Evolutionary conservation across 805 yeast species (phyloP).

Genomic region (Starmerella etchellsii): DNA sequence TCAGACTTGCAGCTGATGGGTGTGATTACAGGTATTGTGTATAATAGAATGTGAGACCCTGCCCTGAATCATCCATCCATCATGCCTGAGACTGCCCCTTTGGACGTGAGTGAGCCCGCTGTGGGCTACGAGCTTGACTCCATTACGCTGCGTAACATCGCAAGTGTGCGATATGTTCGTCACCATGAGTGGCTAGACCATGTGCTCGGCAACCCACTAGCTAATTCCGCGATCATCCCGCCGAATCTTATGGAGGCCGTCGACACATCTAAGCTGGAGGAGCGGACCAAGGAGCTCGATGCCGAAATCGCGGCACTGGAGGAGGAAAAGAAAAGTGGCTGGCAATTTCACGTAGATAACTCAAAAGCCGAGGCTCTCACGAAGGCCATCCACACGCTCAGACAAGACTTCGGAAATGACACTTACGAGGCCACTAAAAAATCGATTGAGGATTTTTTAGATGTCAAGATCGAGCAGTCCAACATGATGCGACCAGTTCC

Average conservation of each 20-base stretch:
- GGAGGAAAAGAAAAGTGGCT: slow-evolving; percentile 15
- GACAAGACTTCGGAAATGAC: slow-evolving; percentile 24
- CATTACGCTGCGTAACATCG: slow-evolving; percentile 32
- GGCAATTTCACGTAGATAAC: slow-evolving; percentile 15
- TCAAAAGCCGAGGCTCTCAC: slow-evolving; percentile 18
- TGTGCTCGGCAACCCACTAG: slow-evolving; percentile 29
- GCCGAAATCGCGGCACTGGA: slow-evolving; percentile 23
- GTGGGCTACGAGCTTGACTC: slow-evolving; percentile 32
- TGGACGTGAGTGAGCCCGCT: slow-evolving; percentile 21
- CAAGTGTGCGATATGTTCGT: slow-evolving; percentile 31
- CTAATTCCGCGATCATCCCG: slow-evolving; percentile 20
- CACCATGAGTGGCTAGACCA: slow-evolving; percentile 36
- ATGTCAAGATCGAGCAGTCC: slow-evolving; percentile 12
- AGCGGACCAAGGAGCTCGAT: slow-evolving; percentile 16
- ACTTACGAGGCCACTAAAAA: slow-evolving; percentile 10
- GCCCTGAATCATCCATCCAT: too few relatives aligned
- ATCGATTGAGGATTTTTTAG: slow-evolving; percentile 16
- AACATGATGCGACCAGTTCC: slow-evolving; percentile 16
- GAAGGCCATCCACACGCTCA: slow-evolving; percentile 21
- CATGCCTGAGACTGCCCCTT: slow-evolving; percentile 20
- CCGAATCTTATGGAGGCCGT: slow-evolving; percentile 13
- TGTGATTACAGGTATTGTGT: too few relatives aligned
- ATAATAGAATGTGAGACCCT: too few relatives aligned
- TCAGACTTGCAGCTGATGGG: too few relatives aligned
- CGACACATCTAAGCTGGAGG: slow-evolving; percentile 12